phyloP scores from a whole-genome alignment of 805 yeast genomes.

The Brettanomyces custersianus region DNA sequence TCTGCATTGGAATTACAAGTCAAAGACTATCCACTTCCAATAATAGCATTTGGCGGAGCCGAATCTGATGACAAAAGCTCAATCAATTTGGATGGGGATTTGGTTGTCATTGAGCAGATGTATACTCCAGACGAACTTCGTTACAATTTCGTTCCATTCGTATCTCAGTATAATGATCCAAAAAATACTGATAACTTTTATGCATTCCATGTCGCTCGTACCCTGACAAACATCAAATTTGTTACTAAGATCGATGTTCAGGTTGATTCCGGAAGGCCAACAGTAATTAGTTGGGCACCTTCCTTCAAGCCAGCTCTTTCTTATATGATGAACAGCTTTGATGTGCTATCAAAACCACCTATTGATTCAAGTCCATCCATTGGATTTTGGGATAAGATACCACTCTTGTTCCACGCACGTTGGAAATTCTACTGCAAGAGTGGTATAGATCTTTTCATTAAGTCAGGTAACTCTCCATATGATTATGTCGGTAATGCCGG shows the following conservation, averaged over 20 bases:
- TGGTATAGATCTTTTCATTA: constrained; percentile 55
- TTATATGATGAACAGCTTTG: constrained; percentile 56
- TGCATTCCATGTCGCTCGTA: constrained; percentile 49
- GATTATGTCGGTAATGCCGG: constrained; percentile 46
- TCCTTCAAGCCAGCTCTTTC: constrained; percentile 52
- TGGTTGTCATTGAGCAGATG: constrained; percentile 52
- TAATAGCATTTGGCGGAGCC: constrained; percentile 37
- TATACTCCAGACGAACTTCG: constrained; percentile 38
- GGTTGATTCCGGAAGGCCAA: constrained; percentile 37
- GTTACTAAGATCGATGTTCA: constrained; percentile 39
- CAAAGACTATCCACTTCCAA: constrained; percentile 50
- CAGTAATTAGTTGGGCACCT: constrained; percentile 55
- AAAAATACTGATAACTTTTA: constrained; percentile 37
- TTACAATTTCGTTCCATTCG: constrained; percentile 43
- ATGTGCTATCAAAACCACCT: constrained; percentile 61
- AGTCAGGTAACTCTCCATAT: constrained; percentile 53
- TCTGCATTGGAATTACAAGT: constrained; percentile 34
- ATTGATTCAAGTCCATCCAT: constrained; percentile 53
- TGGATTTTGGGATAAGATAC: constrained; percentile 68
- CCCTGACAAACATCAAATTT: constrained; percentile 54
- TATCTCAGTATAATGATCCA: constrained; percentile 24
- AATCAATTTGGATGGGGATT: constrained; percentile 33
- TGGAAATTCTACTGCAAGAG: constrained; percentile 36
- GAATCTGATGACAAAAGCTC: constrained; percentile 34
- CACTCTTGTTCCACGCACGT: constrained; percentile 46